Evolutionary conservation across 495 filamentous ascomycete species (phyloP).

Genomic region (Extremus antarcticus): DNA sequence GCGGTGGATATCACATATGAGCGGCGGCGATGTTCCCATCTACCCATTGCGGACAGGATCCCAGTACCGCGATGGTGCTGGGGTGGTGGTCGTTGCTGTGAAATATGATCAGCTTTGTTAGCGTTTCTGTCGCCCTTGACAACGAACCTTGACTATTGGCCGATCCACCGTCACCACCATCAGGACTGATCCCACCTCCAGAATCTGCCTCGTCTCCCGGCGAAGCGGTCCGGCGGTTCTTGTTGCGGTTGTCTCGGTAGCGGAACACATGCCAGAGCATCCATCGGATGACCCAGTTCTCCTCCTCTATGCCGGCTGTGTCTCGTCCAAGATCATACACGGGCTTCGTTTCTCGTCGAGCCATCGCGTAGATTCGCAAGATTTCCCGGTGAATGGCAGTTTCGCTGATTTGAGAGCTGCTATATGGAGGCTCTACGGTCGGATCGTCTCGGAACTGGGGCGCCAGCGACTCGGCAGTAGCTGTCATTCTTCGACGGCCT

Average conservation of each 20-base stretch:
- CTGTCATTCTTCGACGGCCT: conserved; percentile 24
- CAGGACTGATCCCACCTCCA: neutral
- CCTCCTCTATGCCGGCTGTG: conserved; percentile 21
- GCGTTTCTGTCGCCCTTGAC: neutral
- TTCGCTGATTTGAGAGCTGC: conserved; percentile 26
- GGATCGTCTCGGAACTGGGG: conserved; percentile 10
- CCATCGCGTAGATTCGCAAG: conserved; percentile 17
- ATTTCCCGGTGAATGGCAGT: conserved; percentile 29
- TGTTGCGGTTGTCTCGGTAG: conserved; percentile 29
- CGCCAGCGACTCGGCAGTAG: conserved; percentile 17
- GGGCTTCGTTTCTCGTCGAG: conserved; percentile 14
- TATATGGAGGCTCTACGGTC: conserved; percentile 22
- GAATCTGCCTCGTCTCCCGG: neutral
- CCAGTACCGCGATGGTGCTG: neutral
- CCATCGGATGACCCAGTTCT: conserved; percentile 33
- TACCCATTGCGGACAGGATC: neutral
- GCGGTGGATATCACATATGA: too few relatives aligned
- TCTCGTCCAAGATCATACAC: conserved; percentile 27
- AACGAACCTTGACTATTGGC: neutral
- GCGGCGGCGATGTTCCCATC: too few relatives aligned
- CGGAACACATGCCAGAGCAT: conserved; percentile 33
- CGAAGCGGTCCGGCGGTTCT: conserved; percentile 7
- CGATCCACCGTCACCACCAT: neutral
- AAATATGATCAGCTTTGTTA: neutral
- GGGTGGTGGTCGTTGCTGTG: neutral